Evolutionary conservation across 805 yeast species (phyloP), one percentile per base, ranked within the genome.

Genomic region (Candida bentonensis): DNA sequence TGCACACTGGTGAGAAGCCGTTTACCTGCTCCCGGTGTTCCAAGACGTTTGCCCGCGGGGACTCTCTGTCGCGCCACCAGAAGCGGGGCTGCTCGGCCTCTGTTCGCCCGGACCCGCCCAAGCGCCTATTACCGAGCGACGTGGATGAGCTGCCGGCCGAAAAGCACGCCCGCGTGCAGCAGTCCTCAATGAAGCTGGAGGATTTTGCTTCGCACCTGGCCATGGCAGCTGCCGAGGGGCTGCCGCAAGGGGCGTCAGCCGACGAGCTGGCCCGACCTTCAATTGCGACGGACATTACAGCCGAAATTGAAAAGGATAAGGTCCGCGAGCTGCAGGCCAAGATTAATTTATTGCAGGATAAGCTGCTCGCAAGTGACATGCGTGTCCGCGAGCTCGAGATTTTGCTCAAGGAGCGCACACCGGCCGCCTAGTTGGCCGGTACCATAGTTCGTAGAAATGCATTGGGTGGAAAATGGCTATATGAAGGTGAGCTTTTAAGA

Each of bases 1-100:
- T 79, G 27, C 94, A 83, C 55, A 73, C 86, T 0, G 89, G 89
- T 21, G 85, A 76, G 50, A 78, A 73, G 56, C 88, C 89, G 1
- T 78, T 64, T 56, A 61, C 57, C 36, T 83, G 94, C 57, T 62
- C 62, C 17, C 64, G 65, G 41, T 83, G 94, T 62, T 72, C 72
- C 15, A 68, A 81, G 40, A 63, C 68, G 36, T 83, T 83, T 61
- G 83, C 89, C 1, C 64, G 94, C 26, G 76, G 78, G 1, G 94
- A 83, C 59, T 87, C 94, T 0, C 65, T 83, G 22, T 70, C 77
- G 2, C 66, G 94, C 48, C 94, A 83, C 55, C 64, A 66, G 40
- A 76, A 79, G 46, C 63, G 36, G 7, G 36, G 36, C 36, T 30
- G 36, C n/a, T 7, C n/a, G 17, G 36, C 17, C 36, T 11, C 17